These are phyloP conservation scores for Tetrahymena elliotti DNA, from an alignment of 73 alveolate species.

Conservation along the genomic window DNA sequence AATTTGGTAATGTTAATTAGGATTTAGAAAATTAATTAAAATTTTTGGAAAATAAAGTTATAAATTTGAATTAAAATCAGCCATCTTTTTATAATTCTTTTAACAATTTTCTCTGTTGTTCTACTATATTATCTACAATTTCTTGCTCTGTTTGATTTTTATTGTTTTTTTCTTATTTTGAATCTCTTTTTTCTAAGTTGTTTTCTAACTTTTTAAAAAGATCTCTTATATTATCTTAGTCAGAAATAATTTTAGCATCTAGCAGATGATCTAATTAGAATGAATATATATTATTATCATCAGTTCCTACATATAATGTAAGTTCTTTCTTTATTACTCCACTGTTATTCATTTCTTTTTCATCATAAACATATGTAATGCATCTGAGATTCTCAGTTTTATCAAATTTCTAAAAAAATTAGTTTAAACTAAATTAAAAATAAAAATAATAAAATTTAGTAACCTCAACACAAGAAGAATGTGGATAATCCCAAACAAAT, in stretches of 20 bases:
- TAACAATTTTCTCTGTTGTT: neutral
- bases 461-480: conserved; percentile 12
- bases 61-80: neutral
- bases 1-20: neutral
- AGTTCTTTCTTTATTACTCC: neutral
- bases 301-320: conserved; percentile 74
- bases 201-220: neutral
- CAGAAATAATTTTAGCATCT: neutral
- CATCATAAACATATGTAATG: conserved; percentile 55
- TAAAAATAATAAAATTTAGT: neutral
- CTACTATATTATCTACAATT: neutral
- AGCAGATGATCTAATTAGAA: neutral
- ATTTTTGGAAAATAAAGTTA: neutral
- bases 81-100: neutral
- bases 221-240: neutral
- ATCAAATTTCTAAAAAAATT: conserved; percentile 43
- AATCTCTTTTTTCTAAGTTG: neutral
- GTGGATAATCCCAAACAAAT: conserved; percentile 59
- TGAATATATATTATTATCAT: conserved; percentile 47
- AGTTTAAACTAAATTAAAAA: neutral
- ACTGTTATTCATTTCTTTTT: conserved; percentile 16
- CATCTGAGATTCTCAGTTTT: conserved; percentile 68
- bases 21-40: neutral
- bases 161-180: neutral
- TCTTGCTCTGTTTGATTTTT: neutral